These are phyloP conservation scores for Fusarium oxysporum DNA, from an alignment of 2,329 filamentous ascomycete genomes.

Conservation along the genomic window DNA sequence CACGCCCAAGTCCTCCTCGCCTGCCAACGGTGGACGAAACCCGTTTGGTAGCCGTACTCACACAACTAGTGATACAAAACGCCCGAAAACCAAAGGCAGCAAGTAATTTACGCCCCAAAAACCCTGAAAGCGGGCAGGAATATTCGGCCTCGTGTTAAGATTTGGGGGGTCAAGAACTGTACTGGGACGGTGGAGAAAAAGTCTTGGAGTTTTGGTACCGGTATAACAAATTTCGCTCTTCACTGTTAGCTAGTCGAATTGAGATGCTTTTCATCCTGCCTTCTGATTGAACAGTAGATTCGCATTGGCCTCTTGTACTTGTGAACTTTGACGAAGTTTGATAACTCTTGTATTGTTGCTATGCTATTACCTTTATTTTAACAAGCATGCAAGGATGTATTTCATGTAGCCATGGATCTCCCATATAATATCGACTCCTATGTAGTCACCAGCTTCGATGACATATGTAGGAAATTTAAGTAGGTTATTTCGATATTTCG, in stretches of 20 bases:
- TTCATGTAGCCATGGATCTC: too few species aligned
- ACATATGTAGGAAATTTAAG: too few species aligned
- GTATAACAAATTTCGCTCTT: not conserved
- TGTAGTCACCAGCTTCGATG: too few species aligned
- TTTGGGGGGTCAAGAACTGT: not conserved
- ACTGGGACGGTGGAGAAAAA: not conserved
- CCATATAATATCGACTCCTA: too few species aligned
- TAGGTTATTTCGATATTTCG: too few species aligned
- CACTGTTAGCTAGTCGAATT: not conserved
- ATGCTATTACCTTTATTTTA: too few species aligned
- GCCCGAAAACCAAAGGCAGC: accelerated
- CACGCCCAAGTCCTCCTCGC: too few species aligned
- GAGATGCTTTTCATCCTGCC: not conserved
- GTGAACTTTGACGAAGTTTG: too few species aligned
- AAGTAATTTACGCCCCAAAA: too few species aligned
- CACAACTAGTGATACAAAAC: accelerated
- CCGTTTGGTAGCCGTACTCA: accelerated
- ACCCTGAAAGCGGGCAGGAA: too few species aligned
- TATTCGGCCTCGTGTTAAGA: not conserved
- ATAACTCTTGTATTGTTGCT: not conserved
- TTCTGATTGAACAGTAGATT: not conserved
- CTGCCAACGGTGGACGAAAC: accelerated
- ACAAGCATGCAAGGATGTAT: too few species aligned
- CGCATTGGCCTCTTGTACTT: not conserved
- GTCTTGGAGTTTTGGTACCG: not conserved